These are phyloP conservation scores for Ophiobolus disseminans DNA, from an alignment of 2,329 filamentous ascomycete genomes.

Conservation along the genomic window DNA sequence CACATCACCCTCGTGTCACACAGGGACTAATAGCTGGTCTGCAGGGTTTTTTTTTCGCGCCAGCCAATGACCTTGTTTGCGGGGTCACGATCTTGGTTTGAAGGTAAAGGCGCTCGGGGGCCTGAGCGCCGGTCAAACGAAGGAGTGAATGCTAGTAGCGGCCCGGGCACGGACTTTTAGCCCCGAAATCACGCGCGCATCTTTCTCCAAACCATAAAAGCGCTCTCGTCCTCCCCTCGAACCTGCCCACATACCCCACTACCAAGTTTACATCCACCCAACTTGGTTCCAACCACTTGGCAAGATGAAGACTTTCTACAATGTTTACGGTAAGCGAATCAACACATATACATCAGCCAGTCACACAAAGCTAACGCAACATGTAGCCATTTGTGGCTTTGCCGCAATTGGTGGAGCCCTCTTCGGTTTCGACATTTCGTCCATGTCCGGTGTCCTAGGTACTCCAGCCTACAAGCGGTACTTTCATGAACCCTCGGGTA, in stretches of 20 bases:
- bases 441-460: slow-evolving; percentile 49
- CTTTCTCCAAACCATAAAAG: slow-evolving; percentile 20
- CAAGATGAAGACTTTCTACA: slow-evolving; percentile 52
- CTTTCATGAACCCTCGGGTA: slow-evolving; percentile 44
- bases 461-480: slow-evolving; percentile 49
- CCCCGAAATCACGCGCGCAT: slow-evolving; percentile 26
- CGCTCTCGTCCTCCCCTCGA: slow-evolving; percentile 1
- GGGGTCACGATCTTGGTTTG: slow-evolving; percentile 21
- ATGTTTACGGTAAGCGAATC: slow-evolving; percentile 56
- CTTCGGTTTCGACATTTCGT: slow-evolving; percentile 51
- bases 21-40: slow-evolving; percentile 27
- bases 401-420: slow-evolving; percentile 62
- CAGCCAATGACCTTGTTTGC: slow-evolving; percentile 30
- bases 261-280: slow-evolving; percentile 13
- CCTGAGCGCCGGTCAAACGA: slow-evolving; percentile 3
- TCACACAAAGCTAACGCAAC: not conserved
- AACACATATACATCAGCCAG: not conserved
- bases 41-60: slow-evolving; percentile 4
- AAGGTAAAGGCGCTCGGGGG: slow-evolving; percentile 3
- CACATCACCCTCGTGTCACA: slow-evolving; percentile 31
- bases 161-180: slow-evolving; percentile 17
- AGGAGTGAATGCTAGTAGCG: slow-evolving; percentile 18
- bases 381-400: slow-evolving; percentile 59
- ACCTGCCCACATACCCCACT: slow-evolving; percentile 5
- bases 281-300: slow-evolving; percentile 18